Evolutionary conservation across 176 grass and related monocot genomes (phyloP).

Genomic region (Phragmites australis): DNA sequence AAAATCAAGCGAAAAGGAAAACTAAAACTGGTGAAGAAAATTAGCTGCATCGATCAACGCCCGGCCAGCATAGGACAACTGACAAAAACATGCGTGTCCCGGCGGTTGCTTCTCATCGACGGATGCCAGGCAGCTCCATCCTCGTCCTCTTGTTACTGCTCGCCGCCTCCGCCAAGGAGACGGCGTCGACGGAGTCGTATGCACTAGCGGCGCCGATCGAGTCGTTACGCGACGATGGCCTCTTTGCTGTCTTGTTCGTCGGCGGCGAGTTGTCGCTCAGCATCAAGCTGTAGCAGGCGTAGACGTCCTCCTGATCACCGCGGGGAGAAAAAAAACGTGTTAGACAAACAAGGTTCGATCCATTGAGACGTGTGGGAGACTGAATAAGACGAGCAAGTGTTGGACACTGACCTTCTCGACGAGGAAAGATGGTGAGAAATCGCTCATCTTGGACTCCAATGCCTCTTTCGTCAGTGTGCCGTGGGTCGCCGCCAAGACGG

Average conservation of each 20-base stretch:
- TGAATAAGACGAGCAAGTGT: neutral
- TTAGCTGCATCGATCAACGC: neutral
- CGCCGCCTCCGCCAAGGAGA: slow-evolving; percentile 14
- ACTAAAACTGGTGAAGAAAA: neutral
- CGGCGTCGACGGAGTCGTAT: neutral
- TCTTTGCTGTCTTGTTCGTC: slow-evolving; percentile 28
- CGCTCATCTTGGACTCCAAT: slow-evolving; percentile 44
- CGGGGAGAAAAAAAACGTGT: neutral
- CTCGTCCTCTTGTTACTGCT: slow-evolving; percentile 31
- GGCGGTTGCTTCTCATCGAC: slow-evolving; percentile 36
- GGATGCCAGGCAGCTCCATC: slow-evolving; percentile 30
- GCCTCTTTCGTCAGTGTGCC: slow-evolving; percentile 42
- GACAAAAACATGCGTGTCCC: slow-evolving; percentile 30
- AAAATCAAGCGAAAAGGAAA: neutral
- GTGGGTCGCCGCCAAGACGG: slow-evolving; percentile 49
- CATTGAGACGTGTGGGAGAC: neutral
- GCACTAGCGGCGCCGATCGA: neutral
- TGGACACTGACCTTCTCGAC: slow-evolving; percentile 49
- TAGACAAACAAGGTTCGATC: neutral
- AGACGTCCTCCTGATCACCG: slow-evolving; percentile 55
- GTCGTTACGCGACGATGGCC: slow-evolving; percentile 2
- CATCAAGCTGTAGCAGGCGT: slow-evolving; percentile 62
- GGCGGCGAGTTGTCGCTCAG: neutral
- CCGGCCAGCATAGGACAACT: neutral
- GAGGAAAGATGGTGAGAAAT: slow-evolving; percentile 35